Base-by-base conservation (phyloP, 495 filamentous ascomycete genomes). In the Xylaria flabelliformis region DNA sequence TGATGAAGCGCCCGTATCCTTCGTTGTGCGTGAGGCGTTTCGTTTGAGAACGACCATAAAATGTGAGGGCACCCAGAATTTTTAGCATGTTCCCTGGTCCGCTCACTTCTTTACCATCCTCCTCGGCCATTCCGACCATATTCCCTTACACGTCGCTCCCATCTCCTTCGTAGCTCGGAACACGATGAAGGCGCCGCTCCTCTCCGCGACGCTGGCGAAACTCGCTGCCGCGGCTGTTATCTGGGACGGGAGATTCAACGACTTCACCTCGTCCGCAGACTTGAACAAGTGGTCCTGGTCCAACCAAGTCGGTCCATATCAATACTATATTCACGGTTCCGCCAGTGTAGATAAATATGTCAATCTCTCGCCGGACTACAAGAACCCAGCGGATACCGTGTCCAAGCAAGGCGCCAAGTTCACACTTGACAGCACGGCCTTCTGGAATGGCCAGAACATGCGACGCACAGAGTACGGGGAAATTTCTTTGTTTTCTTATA, bases 271-370 rank as follows among this genome's bases (percentile, higher is more conserved):
- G 29, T 82, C 83, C 64, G 51, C 78, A 21, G 86, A 88, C 74
- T 80, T 90, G 7, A 83, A 82, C 78, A 83, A 82, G 74, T 91
- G 90, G 91, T 89, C 86, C 17, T 93, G 88, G 87, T 82, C 81
- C 0, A 89, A 88, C 78, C 87, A 91, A 79, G 88, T 91, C 73
- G 88, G 88, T 0, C 86, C 89, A 0, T 93, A 88, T 79, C 90
- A 92, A 74, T 92, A 91, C 85, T 92, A 93, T 81, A 93, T 92
- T 78, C 88, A 92, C 82, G 90, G 90, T 3, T 77, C 80, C 2
- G 85, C 81, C 19, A 56, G 77, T 3, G 88, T 90, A 1, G 81
- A 83, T 0, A 61, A 39, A 39, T 91, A 92, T 73, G 84, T 92
- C 63, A 88, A 86, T 71, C 81, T 91, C 0, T 83, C 76, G 13